Conservation (phyloP, 108 stramenopile genomes). For the Halocafeteria seosinensis region DNA sequence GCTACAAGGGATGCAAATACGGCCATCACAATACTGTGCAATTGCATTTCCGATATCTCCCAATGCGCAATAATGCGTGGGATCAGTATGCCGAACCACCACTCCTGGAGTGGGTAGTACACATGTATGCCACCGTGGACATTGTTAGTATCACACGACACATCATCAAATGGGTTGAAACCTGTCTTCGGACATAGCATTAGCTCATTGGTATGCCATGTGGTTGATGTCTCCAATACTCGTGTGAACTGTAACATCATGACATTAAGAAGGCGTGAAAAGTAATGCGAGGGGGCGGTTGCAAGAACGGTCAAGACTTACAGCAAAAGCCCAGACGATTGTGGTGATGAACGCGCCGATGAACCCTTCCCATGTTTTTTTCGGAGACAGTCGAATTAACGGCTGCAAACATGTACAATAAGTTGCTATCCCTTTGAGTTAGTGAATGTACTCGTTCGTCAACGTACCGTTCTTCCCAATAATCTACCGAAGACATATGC, state of each 20-base stretch:
- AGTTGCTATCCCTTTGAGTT: no score
- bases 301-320: no score
- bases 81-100: slow-evolving; percentile 5
- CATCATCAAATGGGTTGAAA: slow-evolving; percentile 28
- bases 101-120: slow-evolving; percentile 13
- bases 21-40: slow-evolving; percentile 65
- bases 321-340: slow-evolving; percentile 62
- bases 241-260: no score
- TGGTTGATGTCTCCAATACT: slow-evolving; percentile 22
- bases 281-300: no score
- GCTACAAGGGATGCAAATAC: slow-evolving; percentile 63
- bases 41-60: slow-evolving; percentile 56
- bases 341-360: slow-evolving; percentile 75
- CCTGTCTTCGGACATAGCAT: not conserved
- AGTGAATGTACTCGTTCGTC: no score
- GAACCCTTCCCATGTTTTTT: slow-evolving; percentile 97
- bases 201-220: not conserved
- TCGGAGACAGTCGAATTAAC: slow-evolving; percentile 73
- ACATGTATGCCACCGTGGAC: slow-evolving; percentile 46
- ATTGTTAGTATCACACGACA: slow-evolving; percentile 34
- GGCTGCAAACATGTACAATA: no score
- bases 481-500: slow-evolving; percentile 81
- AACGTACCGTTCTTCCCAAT: slow-evolving; percentile 70
- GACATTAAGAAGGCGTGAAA: no score
- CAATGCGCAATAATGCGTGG: slow-evolving; percentile 9